Base-by-base conservation (phyloP, 257 asterid genomes). In the Nicotiana sylvestris region DNA sequence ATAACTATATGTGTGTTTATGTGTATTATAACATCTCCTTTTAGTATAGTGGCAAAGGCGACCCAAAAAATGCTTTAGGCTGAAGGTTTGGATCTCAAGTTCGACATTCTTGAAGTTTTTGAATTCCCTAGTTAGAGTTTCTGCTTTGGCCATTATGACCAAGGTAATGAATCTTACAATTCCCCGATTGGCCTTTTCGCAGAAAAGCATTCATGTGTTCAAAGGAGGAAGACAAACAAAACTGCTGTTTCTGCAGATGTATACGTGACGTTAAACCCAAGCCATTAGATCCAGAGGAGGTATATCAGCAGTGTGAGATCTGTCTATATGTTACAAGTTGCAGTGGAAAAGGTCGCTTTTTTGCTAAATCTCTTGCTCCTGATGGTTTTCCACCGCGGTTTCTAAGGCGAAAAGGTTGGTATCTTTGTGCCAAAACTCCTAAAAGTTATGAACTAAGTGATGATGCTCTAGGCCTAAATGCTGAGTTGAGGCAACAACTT, bases 201-300 rank as follows among this genome's bases (percentile, higher is more conserved):
- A 93, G 97, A 85, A 84, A 93, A 84, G 95, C 92, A 7, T 83
- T 82, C 57, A 85, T 90, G 25, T 92, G 94, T 84, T 93, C 97
- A 2, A 89, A 49, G 27, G 97, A 91, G 80, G 97, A 91, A 30
- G 94, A 90, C 27, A 88, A 25, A 82, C 12, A 30, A 21, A 83
- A 78, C 12, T 90, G 93, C 62, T 93, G 91, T 61, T 90, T 91
- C 86, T 89, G 91, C 62, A 90, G 84, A 2, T 72, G 87, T 76
- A 72, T 89, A 29, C 84, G 70, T 69, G 95, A 93, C 25, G 82
- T 86, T 9, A 89, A 88, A 60, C 86, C 91, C 0, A 85, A 82
- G 85, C 93, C 94, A 64, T 86, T 92, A 21, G 93, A 93, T 66
- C 92, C 90, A 13, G 72, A 55, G 30, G 85, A 91, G 80, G 60